Evolutionary conservation across 331 rosid species (phyloP), one percentile per base, ranked within the genome.

Genomic region (Acacia pycnantha): DNA sequence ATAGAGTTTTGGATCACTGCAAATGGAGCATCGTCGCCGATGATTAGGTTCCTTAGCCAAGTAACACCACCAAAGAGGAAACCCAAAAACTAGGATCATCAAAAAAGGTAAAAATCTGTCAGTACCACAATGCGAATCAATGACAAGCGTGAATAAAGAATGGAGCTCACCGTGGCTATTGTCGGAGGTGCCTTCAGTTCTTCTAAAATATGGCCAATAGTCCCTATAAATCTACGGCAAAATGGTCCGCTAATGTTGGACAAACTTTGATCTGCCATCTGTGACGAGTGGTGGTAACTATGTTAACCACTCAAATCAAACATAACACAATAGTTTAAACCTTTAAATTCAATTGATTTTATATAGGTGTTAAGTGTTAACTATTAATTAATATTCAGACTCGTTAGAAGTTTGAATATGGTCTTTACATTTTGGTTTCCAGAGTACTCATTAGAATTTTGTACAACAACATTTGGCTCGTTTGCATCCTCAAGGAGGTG

Each of bases 111-210:
- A 82, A 75, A 76, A 62, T 78, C 48, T 27, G 35, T 76, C 43
- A 41, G 54, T 0, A 69, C 35, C 22, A 58, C 24, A 21, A 29
- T 27, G 69, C 8, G n/a, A 62, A 6, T 27, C 13, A 62, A 27
- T 27, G 37, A 5, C 19, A 29, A 62, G 15, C 69, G 5, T 67
- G 11, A 53, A 11, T 43, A 8, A 68, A 16, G 64, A 22, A 68
- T 29, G 62, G 43, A 87, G 88, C 94, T 88, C 77, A 94, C 99
- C 0, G 94, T 87, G 24, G 88, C 98, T 5, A 94, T 48, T 12
- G 90, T 90, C 26, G 99, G 97, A 24, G 99, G 99, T 82, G 95
- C 88, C 86, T 88, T 47, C 26, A 94, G 77, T 86, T 96, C 98
- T 48, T 73, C 84, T 7, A 85, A 14, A 80, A 92, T 59, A 69